Evolutionary conservation across 2,329 filamentous ascomycete genomes (phyloP).

Genomic region (Botrytis cinerea): DNA sequence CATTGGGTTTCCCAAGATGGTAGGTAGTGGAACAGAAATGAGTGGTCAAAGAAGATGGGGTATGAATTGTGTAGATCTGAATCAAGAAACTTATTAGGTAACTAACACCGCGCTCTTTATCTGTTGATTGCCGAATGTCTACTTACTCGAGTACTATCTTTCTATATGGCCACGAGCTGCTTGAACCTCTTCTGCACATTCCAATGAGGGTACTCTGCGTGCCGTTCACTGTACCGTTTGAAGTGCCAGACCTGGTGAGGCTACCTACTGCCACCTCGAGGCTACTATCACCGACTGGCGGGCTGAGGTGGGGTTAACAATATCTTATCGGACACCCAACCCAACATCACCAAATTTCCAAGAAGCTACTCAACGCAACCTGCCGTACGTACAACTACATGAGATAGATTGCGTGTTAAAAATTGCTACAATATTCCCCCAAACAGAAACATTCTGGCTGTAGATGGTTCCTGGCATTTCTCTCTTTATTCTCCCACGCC

Average conservation of each 20-base stretch:
- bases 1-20: constrained; percentile 30
- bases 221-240: not conserved
- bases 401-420: not conserved
- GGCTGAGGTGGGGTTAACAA: constrained; percentile 1
- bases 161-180: no score
- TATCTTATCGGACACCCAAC: not conserved
- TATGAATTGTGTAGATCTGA: not conserved
- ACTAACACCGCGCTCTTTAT: not conserved
- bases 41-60: constrained; percentile 19
- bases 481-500: not conserved
- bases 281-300: not conserved
- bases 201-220: not conserved
- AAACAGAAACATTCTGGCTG: not conserved
- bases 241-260: not conserved
- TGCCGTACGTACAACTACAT: not conserved
- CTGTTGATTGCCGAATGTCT: not conserved
- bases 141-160: not conserved
- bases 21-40: constrained; percentile 22
- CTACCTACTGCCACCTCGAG: not conserved
- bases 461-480: not conserved
- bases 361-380: not conserved
- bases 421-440: not conserved
- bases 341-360: not conserved
- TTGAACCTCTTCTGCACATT: not conserved
- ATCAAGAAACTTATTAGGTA: not conserved